These are phyloP conservation scores for Mycosphaerella sp. DNA, from an alignment of 2,329 filamentous ascomycete genomes.

Conservation along the genomic window DNA sequence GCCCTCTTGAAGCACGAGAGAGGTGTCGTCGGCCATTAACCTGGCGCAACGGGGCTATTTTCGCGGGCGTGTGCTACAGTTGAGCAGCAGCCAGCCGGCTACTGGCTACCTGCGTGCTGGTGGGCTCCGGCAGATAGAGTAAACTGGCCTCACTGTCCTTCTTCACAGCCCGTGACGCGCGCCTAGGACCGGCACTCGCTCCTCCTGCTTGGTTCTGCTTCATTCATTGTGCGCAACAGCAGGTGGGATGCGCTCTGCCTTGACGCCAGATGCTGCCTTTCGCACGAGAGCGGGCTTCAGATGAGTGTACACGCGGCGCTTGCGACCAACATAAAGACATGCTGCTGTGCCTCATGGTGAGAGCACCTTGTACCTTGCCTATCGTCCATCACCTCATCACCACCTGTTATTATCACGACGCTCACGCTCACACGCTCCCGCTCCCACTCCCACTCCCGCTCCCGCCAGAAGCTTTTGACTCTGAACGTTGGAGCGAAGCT, in stretches of 20 bases:
- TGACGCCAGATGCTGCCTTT: constrained; percentile 9
- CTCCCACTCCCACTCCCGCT: too few species aligned
- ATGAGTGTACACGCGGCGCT: constrained; percentile 8
- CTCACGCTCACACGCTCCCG: neutral
- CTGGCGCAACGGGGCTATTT: constrained; percentile 6
- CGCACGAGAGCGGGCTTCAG: too few species aligned
- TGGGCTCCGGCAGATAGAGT: constrained; percentile 4
- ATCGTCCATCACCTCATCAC: neutral
- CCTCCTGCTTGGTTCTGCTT: neutral
- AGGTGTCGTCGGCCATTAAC: neutral
- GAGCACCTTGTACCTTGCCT: too few species aligned
- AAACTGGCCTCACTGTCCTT: neutral
- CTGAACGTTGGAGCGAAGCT: constrained; percentile 6
- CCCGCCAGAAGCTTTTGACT: neutral
- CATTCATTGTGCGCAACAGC: neutral
- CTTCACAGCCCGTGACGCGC: constrained; percentile 8
- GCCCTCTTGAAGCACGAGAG: constrained; percentile 3
- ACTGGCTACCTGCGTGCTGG: constrained; percentile 10
- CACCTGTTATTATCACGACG: neutral
- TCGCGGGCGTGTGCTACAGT: constrained; percentile 9
- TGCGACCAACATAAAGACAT: constrained; percentile 13
- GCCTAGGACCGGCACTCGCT: neutral
- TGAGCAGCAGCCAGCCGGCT: neutral
- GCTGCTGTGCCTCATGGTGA: constrained; percentile 16
- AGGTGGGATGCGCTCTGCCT: neutral